phyloP scores from a whole-genome alignment of 768 basidiomycete species.

The Mrakia hoshinonis region DNA sequence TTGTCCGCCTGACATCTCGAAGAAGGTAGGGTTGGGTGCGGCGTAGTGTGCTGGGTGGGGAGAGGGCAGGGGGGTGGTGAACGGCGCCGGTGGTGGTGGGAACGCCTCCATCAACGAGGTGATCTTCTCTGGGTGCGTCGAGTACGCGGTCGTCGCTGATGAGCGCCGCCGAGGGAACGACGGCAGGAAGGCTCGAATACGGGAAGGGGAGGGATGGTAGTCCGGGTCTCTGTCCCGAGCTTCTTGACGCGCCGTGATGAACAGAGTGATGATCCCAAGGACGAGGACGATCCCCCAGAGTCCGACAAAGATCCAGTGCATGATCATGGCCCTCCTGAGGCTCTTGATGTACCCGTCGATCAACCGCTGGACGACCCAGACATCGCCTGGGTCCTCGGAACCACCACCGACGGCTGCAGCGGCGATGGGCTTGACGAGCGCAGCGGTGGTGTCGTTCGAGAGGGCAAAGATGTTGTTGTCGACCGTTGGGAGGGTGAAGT shows the following conservation, averaged over 20 bases:
- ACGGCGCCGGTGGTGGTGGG: not conserved
- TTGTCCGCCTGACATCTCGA: not conserved
- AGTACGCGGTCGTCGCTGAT: no score
- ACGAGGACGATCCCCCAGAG: not conserved
- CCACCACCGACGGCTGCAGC: slow-evolving; percentile 56
- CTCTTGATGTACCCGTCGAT: slow-evolving; percentile 63
- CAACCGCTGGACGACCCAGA: slow-evolving; percentile 59
- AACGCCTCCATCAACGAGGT: not conserved
- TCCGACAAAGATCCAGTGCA: slow-evolving; percentile 71
- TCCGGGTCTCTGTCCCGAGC: not conserved
- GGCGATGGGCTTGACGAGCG: slow-evolving; percentile 69
- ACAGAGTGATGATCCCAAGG: not conserved
- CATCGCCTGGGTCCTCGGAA: slow-evolving; percentile 49
- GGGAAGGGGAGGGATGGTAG: not conserved
- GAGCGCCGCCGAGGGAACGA: not conserved
- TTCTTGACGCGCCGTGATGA: not conserved
- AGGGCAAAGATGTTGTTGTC: slow-evolving; percentile 68
- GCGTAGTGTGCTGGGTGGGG: not conserved
- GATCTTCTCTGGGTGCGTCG: not conserved
- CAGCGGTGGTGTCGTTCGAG: slow-evolving; percentile 60
- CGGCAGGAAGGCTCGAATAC: no score
- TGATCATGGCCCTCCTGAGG: slow-evolving; percentile 69
- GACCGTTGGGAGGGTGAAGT: slow-evolving; percentile 68
- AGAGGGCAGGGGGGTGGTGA: slow-evolving; percentile 4
- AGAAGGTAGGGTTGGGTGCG: not conserved